These are phyloP conservation scores for Talaromyces sp. DNA, from an alignment of 2,329 filamentous ascomycete species.

Conservation along the genomic window DNA sequence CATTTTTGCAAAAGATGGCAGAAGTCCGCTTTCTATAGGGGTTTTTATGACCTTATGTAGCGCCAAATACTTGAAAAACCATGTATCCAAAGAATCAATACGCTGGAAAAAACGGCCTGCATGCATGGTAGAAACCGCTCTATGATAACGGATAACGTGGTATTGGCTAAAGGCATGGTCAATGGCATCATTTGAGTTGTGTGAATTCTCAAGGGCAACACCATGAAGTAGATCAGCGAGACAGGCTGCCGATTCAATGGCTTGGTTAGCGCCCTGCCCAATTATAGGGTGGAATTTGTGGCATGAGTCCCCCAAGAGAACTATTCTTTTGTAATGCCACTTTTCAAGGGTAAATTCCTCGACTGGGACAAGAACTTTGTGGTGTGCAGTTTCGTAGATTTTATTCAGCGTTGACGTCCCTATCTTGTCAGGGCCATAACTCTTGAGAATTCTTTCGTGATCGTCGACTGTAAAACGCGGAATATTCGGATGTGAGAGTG, in stretches of 20 bases:
- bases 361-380: constrained; percentile 22
- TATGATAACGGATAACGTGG: neutral
- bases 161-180: neutral
- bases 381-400: constrained; percentile 24
- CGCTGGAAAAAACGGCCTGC: neutral
- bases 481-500: constrained; percentile 18
- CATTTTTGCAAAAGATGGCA: neutral
- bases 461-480: constrained; percentile 30
- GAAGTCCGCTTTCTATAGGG: neutral
- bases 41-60: neutral
- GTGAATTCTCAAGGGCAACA: neutral
- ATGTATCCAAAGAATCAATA: neutral
- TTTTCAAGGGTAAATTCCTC: constrained; percentile 36
- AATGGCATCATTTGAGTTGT: neutral
- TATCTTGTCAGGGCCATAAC: constrained; percentile 15
- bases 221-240: constrained; percentile 10
- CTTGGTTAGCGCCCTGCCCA: constrained; percentile 18
- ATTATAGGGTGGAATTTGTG: constrained; percentile 34
- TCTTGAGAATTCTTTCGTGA: constrained; percentile 21
- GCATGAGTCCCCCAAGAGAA: constrained; percentile 39
- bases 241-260: constrained; percentile 15
- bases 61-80: neutral
- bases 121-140: neutral
- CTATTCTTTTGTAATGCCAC: constrained; percentile 37
- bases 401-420: constrained; percentile 24